These are phyloP conservation scores for Chrysoporthe deuterocubensis DNA, from an alignment of 2,329 filamentous ascomycete genomes.

Conservation along the genomic window DNA sequence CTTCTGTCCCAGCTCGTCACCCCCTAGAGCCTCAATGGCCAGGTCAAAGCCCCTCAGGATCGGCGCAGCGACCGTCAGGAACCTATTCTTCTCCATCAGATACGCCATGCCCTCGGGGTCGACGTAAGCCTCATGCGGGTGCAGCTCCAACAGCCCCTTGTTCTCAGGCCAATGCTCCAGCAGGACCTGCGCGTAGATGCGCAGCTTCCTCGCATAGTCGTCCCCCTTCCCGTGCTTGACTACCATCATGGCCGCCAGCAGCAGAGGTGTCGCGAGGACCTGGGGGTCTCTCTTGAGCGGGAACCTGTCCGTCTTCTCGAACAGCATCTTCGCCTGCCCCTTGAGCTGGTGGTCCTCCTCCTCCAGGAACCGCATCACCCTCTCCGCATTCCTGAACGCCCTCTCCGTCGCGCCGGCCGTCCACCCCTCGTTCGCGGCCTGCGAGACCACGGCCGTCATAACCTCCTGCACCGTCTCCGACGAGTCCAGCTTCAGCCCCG, in stretches of 20 bases:
- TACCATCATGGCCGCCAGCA: constrained; percentile 48
- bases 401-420: constrained; percentile 42
- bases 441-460: constrained; percentile 45
- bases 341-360: constrained; percentile 43
- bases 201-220: constrained; percentile 41
- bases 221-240: constrained; percentile 38
- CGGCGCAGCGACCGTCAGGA: constrained; percentile 41
- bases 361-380: constrained; percentile 55
- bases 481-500: constrained; percentile 48
- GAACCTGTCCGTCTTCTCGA: constrained; percentile 29
- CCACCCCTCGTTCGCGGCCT: constrained; percentile 46
- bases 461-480: constrained; percentile 47
- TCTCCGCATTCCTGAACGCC: constrained; percentile 50
- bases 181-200: constrained; percentile 43
- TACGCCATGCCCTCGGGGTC: constrained; percentile 37
- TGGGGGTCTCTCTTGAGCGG: constrained; percentile 49
- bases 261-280: constrained; percentile 46
- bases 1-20: constrained; percentile 43
- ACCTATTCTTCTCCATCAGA: constrained; percentile 41
- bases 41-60: constrained; percentile 50
- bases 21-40: constrained; percentile 41
- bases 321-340: constrained; percentile 25
- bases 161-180: constrained; percentile 46
- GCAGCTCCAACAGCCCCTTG: constrained; percentile 42
- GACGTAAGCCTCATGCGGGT: constrained; percentile 40